Conservation (phyloP, 768 basidiomycete species). For the Gyrodon lividus region DNA sequence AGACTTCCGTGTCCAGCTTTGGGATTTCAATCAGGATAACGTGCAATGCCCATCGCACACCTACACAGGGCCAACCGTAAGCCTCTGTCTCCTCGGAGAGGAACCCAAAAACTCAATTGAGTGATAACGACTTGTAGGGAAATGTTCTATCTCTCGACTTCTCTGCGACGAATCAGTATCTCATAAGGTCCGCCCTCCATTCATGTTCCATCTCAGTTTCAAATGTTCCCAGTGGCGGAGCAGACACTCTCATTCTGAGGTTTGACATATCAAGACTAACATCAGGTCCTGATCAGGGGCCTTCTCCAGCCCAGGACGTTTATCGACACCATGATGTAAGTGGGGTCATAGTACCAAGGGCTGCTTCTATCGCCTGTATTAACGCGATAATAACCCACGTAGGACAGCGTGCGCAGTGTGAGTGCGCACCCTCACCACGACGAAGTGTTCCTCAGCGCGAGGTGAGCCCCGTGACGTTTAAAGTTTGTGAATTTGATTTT, state of each 20-base stretch:
- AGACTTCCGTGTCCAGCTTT: slow-evolving; percentile 58
- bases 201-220: slow-evolving; percentile 8
- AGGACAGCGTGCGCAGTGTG: slow-evolving; percentile 68
- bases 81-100: slow-evolving; percentile 30
- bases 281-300: slow-evolving; percentile 6
- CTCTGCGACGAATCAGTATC: slow-evolving; percentile 60
- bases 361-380: slow-evolving; percentile 21
- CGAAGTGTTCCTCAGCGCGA: slow-evolving; percentile 66
- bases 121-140: slow-evolving; percentile 40
- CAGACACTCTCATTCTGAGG: slow-evolving; percentile 49
- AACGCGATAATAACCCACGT: slow-evolving; percentile 16
- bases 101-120: slow-evolving; percentile 5
- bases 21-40: slow-evolving; percentile 68
- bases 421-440: slow-evolving; percentile 68
- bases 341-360: slow-evolving; percentile 5
- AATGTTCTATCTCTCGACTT: slow-evolving; percentile 74
- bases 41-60: slow-evolving; percentile 41
- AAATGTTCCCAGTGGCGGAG: slow-evolving; percentile 47
- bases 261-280: slow-evolving; percentile 49
- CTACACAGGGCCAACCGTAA: slow-evolving; percentile 45
- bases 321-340: slow-evolving; percentile 35
- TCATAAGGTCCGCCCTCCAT: slow-evolving; percentile 56
- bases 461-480: slow-evolving; percentile 39
- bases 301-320: slow-evolving; percentile 19
- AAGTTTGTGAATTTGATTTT: slow-evolving; percentile 14